Percentiles rank a stretch among this genome's conserved stretches.
Conservation (phyloP, 2,329 filamentous ascomycete genomes). For the Sporothrix sp. region DNA sequence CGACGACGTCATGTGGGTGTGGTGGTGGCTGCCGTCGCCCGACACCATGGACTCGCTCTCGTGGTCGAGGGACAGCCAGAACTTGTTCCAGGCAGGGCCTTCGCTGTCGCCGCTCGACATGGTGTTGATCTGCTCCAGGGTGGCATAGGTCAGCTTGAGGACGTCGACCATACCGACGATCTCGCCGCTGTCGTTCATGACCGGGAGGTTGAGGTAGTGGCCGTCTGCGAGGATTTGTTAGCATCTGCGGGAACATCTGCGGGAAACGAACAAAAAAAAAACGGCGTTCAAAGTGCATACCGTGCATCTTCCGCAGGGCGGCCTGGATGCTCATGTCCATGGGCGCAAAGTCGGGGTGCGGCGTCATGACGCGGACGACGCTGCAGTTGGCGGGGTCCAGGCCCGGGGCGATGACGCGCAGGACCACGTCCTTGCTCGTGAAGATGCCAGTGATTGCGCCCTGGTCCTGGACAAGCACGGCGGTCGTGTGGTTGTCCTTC, state of each 20-base stretch:
- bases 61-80: conserved; percentile 92
- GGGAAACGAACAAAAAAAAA: too few relatives aligned
- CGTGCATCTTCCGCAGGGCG: conserved; percentile 97
- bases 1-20: conserved; percentile 55
- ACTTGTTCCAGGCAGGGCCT: conserved; percentile 98
- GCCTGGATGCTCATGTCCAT: conserved; percentile 99
- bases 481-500: conserved; percentile 98
- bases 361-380: conserved; percentile 97
- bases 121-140: conserved; percentile 92
- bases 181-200: conserved; percentile 95
- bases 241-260: too few relatives aligned
- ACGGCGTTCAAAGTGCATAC: too few relatives aligned
- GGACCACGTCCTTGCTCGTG: conserved; percentile 96
- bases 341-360: conserved; percentile 95
- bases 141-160: conserved; percentile 94
- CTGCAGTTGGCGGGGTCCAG: conserved; percentile 92
- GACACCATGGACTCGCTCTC: conserved; percentile 96
- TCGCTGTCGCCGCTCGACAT: conserved; percentile 84
- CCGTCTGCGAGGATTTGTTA: conserved; percentile 53
- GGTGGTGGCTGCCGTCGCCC: conserved; percentile 71
- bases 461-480: conserved; percentile 90
- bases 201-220: conserved; percentile 93
- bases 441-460: conserved; percentile 98
- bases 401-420: conserved; percentile 94
- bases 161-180: conserved; percentile 99